Base-by-base conservation (phyloP, 2,329 filamentous ascomycete species). In the Xylariaceae sp. region DNA sequence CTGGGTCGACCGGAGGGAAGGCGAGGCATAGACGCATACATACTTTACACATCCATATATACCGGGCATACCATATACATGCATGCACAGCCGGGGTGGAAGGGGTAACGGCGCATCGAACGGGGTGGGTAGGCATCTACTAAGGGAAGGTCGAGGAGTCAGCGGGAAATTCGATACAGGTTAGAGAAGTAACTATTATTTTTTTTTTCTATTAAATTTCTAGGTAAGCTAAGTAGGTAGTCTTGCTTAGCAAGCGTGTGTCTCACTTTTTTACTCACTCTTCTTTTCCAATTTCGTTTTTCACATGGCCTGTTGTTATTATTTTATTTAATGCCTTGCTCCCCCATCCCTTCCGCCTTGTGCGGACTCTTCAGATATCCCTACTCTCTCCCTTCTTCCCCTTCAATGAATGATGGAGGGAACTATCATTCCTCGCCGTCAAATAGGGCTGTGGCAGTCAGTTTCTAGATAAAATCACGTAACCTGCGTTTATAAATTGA, bases 1-100 rank as follows among this genome's bases (percentile, higher is more conserved):
- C 16, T 95, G 91, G 89, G 83, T 87, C 19, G 77, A 80, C 16
- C 55, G 69, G 70, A 61, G 9, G 23, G 9, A 26, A 9, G 62
- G 23, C 20, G 60, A 52, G 52, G 58, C 50, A 48, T 62, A 67
- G 59, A 62, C 32, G 40, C 7, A 49, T 43, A 40, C n/a, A 40
- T 21, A 29, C 26, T 5, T 16, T n/a, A 18, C n/a, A 14, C 50
- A 37, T 23, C 20, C 5, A 29, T 49, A 40, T 26, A 50, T 9
- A 47, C 12, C 16, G 21, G 16, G 44, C 29, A 20, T 20, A 44
- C 32, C 18, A 21, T 21, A 54, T 26, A 26, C 23, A 19, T 40
- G 7, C 10, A 42, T 21, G 41, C 32, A 48, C 26, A 40, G 44
- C 14, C 14, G 7, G 26, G 26, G 26, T 6, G 26, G 5, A 10